A percentile compares a stretch with the other conserved stretches of the same genome.
Evolutionary conservation across 495 filamentous ascomycete genomes (phyloP).

Genomic region (Neurospora africana): DNA sequence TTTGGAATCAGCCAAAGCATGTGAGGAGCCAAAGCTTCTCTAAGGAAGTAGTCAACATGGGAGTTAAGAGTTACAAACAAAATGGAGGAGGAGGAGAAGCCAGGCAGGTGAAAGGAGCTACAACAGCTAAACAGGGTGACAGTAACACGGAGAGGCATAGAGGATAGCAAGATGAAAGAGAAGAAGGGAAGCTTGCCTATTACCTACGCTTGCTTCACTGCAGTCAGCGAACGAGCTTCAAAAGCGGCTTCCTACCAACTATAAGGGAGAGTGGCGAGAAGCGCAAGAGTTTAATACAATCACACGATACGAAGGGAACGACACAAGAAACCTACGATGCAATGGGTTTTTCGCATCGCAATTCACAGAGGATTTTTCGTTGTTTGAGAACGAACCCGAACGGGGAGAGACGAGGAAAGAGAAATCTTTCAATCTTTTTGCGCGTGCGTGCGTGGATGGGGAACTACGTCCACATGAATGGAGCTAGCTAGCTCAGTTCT

Average conservation of each 20-base stretch:
- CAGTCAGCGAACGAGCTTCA: background rate
- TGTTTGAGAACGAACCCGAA: background rate
- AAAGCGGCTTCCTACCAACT: background rate
- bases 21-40: background rate
- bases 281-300: background rate
- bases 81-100: background rate
- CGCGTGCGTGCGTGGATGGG: background rate
- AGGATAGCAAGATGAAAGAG: background rate
- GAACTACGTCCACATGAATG: background rate
- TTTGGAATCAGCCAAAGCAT: background rate
- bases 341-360: background rate
- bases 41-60: background rate
- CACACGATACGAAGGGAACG: background rate
- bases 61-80: background rate
- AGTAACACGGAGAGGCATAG: background rate
- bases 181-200: background rate
- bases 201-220: background rate
- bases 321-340: background rate
- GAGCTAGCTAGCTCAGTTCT: background rate
- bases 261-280: background rate
- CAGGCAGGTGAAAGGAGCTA: background rate
- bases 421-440: background rate
- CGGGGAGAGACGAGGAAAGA: background rate
- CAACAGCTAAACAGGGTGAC: background rate
- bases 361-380: background rate